phyloP scores from a whole-genome alignment of 257 asterid genomes.

The Thymus mandschuricus region DNA sequence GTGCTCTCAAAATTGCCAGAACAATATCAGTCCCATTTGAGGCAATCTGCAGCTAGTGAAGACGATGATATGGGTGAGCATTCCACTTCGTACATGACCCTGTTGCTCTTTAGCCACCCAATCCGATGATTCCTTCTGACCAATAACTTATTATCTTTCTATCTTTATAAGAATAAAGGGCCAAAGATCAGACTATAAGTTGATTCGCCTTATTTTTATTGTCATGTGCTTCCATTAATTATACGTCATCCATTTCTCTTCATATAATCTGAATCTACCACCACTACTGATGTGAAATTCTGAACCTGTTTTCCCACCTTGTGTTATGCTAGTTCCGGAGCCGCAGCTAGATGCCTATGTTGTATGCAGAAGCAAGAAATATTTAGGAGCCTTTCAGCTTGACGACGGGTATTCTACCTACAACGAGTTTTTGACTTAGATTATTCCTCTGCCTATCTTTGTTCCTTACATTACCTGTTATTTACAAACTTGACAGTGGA shows the following conservation, averaged over 20 bases:
- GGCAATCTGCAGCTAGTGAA: constrained; percentile 88
- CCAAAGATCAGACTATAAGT: too few relatives aligned
- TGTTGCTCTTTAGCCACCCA: not conserved
- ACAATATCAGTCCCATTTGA: constrained; percentile 72
- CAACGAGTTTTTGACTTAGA: not conserved
- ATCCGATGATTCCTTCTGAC: not conserved
- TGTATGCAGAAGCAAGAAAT: constrained; percentile 82
- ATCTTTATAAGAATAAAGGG: not conserved
- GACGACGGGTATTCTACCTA: constrained; percentile 63
- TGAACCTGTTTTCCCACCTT: constrained; percentile 11
- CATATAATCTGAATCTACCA: not conserved
- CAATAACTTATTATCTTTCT: not conserved
- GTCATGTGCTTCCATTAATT: not conserved
- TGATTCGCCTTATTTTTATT: not conserved
- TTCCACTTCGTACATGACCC: constrained; percentile 13
- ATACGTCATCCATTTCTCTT: not conserved
- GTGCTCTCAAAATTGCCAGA: constrained; percentile 78
- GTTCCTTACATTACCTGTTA: constrained; percentile 28
- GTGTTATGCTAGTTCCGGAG: constrained; percentile 61
- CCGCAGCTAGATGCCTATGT: constrained; percentile 73
- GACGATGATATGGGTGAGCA: constrained; percentile 92
- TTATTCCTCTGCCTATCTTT: not conserved
- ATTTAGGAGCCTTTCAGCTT: constrained; percentile 78
- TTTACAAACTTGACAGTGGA: constrained; percentile 46
- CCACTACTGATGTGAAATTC: not conserved